Percentiles rank a stretch among this genome's conserved stretches.
phyloP scores from a whole-genome alignment of 371 early-diverging fungal genomes.

The Mucor mucedo region DNA sequence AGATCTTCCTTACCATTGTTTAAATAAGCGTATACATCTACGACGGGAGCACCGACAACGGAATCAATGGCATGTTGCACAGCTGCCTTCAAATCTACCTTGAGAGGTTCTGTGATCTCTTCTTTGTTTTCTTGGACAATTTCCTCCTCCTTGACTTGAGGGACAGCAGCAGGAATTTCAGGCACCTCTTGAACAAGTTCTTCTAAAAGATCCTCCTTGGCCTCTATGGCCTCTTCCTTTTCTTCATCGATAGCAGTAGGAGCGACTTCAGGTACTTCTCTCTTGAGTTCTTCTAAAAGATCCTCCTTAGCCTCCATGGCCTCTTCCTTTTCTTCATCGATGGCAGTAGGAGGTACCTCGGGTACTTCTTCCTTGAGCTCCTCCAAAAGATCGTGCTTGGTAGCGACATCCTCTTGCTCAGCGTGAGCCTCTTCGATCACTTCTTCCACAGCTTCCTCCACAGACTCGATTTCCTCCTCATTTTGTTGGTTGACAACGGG shows the following conservation, averaged over 20 bases:
- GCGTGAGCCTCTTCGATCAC: background rate
- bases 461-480: no score
- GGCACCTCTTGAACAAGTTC: conserved; percentile 22
- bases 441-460: no score
- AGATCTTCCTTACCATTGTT: conserved; percentile 15
- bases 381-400: conserved; percentile 11
- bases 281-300: conserved; percentile 19
- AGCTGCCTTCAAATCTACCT: conserved; percentile 10
- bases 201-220: conserved; percentile 21
- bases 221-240: conserved; percentile 34
- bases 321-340: conserved; percentile 30
- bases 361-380: conserved; percentile 18
- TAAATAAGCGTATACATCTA: conserved; percentile 34
- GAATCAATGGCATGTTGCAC: conserved; percentile 37
- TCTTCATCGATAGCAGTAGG: conserved; percentile 18
- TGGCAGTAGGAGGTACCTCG: conserved; percentile 16
- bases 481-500: no score
- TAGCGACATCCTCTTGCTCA: conserved; percentile 8
- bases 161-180: conserved; percentile 8
- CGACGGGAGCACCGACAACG: conserved; percentile 28
- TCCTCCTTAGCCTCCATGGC: conserved; percentile 28
- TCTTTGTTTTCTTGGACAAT: conserved; percentile 25
- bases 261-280: conserved; percentile 15
- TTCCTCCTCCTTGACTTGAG: conserved; percentile 13
- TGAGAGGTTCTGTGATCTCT: conserved; percentile 3